Evolutionary conservation across 495 filamentous ascomycete genomes (phyloP).

Genomic region (Tuber umbilicatum): DNA sequence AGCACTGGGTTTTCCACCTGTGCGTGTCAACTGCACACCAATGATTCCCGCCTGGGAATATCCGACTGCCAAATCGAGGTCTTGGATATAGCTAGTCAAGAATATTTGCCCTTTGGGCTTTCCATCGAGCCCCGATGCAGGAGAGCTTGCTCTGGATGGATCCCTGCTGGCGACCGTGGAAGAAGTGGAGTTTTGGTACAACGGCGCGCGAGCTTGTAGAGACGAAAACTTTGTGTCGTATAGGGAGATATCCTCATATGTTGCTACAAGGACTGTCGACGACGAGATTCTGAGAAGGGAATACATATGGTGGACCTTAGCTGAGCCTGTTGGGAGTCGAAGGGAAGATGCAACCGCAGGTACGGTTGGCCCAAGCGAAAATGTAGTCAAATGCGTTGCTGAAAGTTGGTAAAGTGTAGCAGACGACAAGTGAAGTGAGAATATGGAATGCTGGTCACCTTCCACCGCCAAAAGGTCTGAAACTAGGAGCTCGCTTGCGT

Average conservation of each 20-base stretch:
- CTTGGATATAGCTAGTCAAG: constrained; percentile 31
- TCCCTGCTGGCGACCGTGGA: constrained; percentile 4
- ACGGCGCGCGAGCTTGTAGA: constrained; percentile 30
- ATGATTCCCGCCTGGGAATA: constrained; percentile 36
- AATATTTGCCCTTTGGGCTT: constrained; percentile 24
- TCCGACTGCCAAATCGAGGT: constrained; percentile 38
- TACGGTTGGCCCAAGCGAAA: constrained; percentile 22
- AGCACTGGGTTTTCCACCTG: constrained; percentile 13
- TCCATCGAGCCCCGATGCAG: constrained; percentile 10
- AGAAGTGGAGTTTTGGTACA: constrained; percentile 13
- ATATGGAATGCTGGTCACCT: constrained; percentile 18
- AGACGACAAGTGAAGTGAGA: constrained; percentile 38
- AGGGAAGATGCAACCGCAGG: constrained; percentile 27
- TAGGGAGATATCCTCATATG: constrained; percentile 33
- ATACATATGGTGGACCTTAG: constrained; percentile 2
- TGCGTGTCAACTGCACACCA: constrained; percentile 35
- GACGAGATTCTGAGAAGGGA: constrained; percentile 40
- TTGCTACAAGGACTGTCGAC: constrained; percentile 38
- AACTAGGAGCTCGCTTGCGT: constrained; percentile 22
- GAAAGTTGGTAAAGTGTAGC: constrained; percentile 35
- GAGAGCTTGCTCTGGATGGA: constrained; percentile 24
- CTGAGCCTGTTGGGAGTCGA: constrained; percentile 10
- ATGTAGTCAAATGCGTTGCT: constrained; percentile 28
- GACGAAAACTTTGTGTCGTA: constrained; percentile 42
- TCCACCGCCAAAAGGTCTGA: constrained; percentile 14